Conservation (phyloP, 768 basidiomycete species). For the Podaxis rugospora region DNA sequence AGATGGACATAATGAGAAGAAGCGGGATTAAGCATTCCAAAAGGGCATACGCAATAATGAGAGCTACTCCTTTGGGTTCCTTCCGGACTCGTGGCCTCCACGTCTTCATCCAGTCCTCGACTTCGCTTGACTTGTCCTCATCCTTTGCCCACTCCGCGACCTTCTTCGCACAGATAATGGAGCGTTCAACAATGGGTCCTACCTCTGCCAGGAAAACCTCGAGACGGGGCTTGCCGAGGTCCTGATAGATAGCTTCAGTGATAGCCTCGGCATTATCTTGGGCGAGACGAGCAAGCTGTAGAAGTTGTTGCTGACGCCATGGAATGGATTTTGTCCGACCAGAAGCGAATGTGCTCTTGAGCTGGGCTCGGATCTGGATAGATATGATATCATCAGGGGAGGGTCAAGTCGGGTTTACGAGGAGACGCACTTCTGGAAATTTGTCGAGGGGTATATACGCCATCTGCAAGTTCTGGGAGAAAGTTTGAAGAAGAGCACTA, state of each 20-base stretch:
- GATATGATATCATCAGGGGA: neutral
- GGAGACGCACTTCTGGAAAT: neutral
- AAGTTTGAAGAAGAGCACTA: no score
- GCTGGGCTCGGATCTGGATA: conserved; percentile 2
- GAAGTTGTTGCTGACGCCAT: conserved; percentile 64
- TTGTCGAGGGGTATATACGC: neutral
- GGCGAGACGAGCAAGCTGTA: conserved; percentile 54
- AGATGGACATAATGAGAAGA: neutral
- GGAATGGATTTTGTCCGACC: conserved; percentile 29
- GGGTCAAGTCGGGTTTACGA: neutral
- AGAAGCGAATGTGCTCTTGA: conserved; percentile 8
- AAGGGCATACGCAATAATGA: conserved; percentile 53
- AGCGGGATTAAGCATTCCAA: neutral
- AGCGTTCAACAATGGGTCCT: conserved; percentile 34
- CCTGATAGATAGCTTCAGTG: conserved; percentile 40
- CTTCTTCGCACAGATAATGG: conserved; percentile 38
- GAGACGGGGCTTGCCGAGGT: conserved; percentile 45
- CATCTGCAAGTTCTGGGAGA: no score
- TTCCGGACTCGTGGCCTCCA: conserved; percentile 54
- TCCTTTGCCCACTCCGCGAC: conserved; percentile 58
- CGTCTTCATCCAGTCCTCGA: conserved; percentile 38
- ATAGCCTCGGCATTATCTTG: conserved; percentile 59
- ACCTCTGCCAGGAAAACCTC: conserved; percentile 44
- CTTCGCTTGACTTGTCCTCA: conserved; percentile 30
- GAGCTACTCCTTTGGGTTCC: conserved; percentile 55